Percentiles rank a stretch among this genome's conserved stretches.
Evolutionary conservation across 768 basidiomycete genomes (phyloP).

Genomic region (Kwoniella newhampshirensis): DNA sequence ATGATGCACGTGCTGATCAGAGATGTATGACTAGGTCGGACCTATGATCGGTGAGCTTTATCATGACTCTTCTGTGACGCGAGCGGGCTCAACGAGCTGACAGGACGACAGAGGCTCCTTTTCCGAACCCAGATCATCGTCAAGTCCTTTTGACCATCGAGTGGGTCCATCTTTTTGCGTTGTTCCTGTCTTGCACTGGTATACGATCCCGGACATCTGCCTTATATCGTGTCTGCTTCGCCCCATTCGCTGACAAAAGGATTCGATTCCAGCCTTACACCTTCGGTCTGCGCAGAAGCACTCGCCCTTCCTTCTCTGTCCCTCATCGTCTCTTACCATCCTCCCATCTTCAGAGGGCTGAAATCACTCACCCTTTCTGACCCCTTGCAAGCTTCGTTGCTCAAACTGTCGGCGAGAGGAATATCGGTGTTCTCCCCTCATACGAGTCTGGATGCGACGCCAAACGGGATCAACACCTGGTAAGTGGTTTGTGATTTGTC

Average conservation of each 20-base stretch:
- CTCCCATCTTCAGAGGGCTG: slow-evolving; percentile 62
- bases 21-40: slow-evolving; percentile 61
- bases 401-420: slow-evolving; percentile 75
- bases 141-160: slow-evolving; percentile 69
- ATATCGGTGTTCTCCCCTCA: slow-evolving; percentile 87
- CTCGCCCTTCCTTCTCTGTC: slow-evolving; percentile 38
- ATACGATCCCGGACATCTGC: no score
- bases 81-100: neutral
- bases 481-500: slow-evolving; percentile 40
- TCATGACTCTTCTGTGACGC: slow-evolving; percentile 51
- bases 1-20: neutral
- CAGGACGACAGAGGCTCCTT: slow-evolving; percentile 45
- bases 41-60: slow-evolving; percentile 66
- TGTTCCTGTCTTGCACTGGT: no score
- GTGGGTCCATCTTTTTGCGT: slow-evolving; percentile 52
- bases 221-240: no score
- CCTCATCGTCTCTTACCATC: slow-evolving; percentile 49
- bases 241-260: no score
- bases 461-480: slow-evolving; percentile 89
- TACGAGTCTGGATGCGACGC: slow-evolving; percentile 78
- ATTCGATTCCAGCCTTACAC: slow-evolving; percentile 52
- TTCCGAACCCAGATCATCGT: slow-evolving; percentile 59
- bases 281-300: slow-evolving; percentile 52
- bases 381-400: slow-evolving; percentile 74
- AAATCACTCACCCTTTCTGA: slow-evolving; percentile 75